Percentiles rank a stretch among this genome's conserved stretches.
phyloP scores from a whole-genome alignment of 1,284 basidiomycete species.

The Apiotrichum gracile region DNA sequence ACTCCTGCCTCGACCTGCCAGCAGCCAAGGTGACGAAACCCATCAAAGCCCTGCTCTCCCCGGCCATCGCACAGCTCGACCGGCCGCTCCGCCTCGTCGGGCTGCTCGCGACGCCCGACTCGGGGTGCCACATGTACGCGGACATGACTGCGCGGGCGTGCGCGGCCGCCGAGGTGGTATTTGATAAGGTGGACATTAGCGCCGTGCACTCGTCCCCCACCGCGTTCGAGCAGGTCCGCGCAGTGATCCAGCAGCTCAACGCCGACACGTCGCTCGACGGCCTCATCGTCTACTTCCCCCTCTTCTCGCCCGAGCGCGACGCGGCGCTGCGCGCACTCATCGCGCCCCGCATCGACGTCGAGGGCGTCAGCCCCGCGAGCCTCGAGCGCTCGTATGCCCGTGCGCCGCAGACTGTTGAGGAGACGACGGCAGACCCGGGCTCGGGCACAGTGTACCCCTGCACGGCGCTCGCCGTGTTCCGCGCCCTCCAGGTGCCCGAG shows the following conservation, averaged over 20 bases:
- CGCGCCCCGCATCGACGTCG: slow-evolving; percentile 27
- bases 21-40: slow-evolving; percentile 6
- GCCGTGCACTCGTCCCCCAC: neutral
- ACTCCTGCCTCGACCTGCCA: slow-evolving; percentile 4
- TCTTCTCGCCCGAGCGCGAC: slow-evolving; percentile 21
- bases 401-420: slow-evolving; percentile 7
- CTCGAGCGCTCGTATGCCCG: slow-evolving; percentile 4
- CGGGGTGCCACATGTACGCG: slow-evolving; percentile 27
- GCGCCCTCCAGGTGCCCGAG: slow-evolving; percentile 17
- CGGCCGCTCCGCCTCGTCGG: slow-evolving; percentile 24
- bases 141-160: slow-evolving; percentile 20
- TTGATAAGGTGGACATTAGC: slow-evolving; percentile 14
- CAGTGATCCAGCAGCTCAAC: slow-evolving; percentile 15
- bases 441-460: slow-evolving; percentile 21
- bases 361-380: slow-evolving; percentile 21
- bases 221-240: slow-evolving; percentile 9
- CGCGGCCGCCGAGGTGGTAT: slow-evolving; percentile 11
- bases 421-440: slow-evolving; percentile 3
- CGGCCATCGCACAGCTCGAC: slow-evolving; percentile 8
- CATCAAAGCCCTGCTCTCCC: slow-evolving; percentile 9
- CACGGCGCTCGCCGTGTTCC: slow-evolving; percentile 27
- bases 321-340: slow-evolving; percentile 20
- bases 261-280: slow-evolving; percentile 21
- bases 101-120: slow-evolving; percentile 24
- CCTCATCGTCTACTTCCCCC: slow-evolving; percentile 26